A percentile compares a stretch with the other conserved stretches of the same genome.
Conservation (phyloP, 768 basidiomycete species). For the Sporobolomyces roseus region DNA sequence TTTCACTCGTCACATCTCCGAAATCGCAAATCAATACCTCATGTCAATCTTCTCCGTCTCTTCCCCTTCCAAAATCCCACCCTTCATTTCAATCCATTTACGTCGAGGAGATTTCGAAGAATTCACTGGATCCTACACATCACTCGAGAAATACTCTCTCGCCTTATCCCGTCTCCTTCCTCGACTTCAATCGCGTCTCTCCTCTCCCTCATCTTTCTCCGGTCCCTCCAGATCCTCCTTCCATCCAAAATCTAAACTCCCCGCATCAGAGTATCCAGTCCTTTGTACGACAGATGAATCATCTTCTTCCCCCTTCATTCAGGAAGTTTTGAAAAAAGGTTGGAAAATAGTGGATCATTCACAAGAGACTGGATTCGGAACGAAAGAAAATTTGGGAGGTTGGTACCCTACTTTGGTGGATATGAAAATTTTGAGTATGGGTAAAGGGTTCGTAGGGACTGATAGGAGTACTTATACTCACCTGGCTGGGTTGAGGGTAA, state of each 20-base stretch:
- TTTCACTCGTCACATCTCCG: constrained; percentile 32
- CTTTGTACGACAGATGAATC: constrained; percentile 39
- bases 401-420: constrained; percentile 37
- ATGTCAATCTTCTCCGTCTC: constrained; percentile 19
- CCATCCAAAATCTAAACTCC: background rate
- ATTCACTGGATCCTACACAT: constrained; percentile 34
- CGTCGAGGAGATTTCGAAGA: constrained; percentile 39
- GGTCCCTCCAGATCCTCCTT: constrained; percentile 7
- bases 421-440: constrained; percentile 25
- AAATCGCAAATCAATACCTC: constrained; percentile 23
- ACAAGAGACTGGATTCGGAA: constrained; percentile 21
- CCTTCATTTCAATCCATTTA: constrained; percentile 39
- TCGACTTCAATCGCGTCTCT: constrained; percentile 17
- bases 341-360: constrained; percentile 40
- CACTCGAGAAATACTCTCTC: constrained; percentile 25
- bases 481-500: constrained; percentile 6
- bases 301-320: constrained; percentile 15
- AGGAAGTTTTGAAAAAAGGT: constrained; percentile 16
- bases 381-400: constrained; percentile 19
- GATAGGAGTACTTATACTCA: constrained; percentile 4
- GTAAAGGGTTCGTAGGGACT: constrained; percentile 30
- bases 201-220: constrained; percentile 8
- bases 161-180: constrained; percentile 19
- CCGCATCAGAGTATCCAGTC: constrained; percentile 22
- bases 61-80: constrained; percentile 30